Conservation (phyloP, 148 eudicot species). For the Rhododendron griersonianum region DNA sequence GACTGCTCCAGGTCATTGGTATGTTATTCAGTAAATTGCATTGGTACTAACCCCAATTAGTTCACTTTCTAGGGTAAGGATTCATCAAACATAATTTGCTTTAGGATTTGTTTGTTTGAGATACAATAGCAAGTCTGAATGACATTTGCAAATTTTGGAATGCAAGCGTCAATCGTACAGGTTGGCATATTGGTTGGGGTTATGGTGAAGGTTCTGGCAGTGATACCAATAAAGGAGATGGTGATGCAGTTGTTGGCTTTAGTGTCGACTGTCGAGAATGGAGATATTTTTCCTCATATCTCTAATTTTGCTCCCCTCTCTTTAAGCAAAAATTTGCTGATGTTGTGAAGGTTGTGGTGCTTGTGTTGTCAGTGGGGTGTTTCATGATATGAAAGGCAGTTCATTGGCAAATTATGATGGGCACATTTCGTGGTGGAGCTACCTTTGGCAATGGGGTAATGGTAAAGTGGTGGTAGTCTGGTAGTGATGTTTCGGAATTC, state of each 20-base stretch:
- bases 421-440: background rate
- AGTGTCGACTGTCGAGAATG: background rate
- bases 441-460: background rate
- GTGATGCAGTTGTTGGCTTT: background rate
- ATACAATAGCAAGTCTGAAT: background rate
- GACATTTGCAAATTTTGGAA: background rate
- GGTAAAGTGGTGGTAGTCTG: background rate
- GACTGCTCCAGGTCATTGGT: slow-evolving; percentile 92
- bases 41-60: background rate
- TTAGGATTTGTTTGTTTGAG: slow-evolving; percentile 4
- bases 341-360: background rate
- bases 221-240: background rate
- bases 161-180: background rate
- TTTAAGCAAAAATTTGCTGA: background rate
- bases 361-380: background rate
- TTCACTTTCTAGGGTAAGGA: background rate
- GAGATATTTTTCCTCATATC: background rate
- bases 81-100: background rate
- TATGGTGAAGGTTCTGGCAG: background rate
- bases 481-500: background rate
- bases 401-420: background rate
- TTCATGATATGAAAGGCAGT: background rate
- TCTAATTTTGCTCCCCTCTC: background rate
- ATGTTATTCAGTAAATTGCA: slow-evolving; percentile 16
- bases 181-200: background rate